Base-by-base conservation (phyloP, 1,139 yeast species). In the Suhomyces bribrorum region DNA sequence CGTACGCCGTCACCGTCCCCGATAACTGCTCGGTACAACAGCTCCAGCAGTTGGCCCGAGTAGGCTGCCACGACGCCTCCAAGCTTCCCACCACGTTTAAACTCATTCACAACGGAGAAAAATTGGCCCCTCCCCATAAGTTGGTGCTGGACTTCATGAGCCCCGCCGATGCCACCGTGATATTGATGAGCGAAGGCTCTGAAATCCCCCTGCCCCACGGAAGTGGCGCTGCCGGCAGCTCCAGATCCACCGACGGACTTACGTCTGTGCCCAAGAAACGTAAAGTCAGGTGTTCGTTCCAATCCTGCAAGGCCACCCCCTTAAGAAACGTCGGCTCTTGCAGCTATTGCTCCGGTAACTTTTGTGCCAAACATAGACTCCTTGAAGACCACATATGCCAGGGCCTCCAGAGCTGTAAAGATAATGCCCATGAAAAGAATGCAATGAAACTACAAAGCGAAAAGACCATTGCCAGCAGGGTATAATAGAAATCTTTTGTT, bases 261-360 rank as follows among this genome's bases (percentile, higher is more conserved):
- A 31, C 48, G 20, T 32, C 56, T 27, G 45, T 55, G 31, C 50
- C 58, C 37, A 62, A 63, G 65, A 61, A 69, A 56, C 73, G 79
- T 64, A 80, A 82, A 63, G 75, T 75, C 59, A 72, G 75, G 42
- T 87, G 96, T 61, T 69, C 81, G 17, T 80, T 80, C 61, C 66
- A 65, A 33, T 60, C 68, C 31, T 88, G 96, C 62, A 68, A 74
- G 23, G 74, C 85, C 12, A 69, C 79, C 4, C 88, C 92, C 1
- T 75, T 87, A 43, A 77, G 95, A 47, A 85, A 88, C 67, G 94
- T 86, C 27, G 96, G 96, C 28, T 89, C 84, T 60, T 89, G 97
- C 61, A 77, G 81, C 41, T 86, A 83, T 56, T 89, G 96, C 60
- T 80, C 81, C 37, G 95, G 96, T 31, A 85, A 83, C 56, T 88